Conservation (phyloP, 2,329 filamentous ascomycete species). For the Didymella pinodella region DNA sequence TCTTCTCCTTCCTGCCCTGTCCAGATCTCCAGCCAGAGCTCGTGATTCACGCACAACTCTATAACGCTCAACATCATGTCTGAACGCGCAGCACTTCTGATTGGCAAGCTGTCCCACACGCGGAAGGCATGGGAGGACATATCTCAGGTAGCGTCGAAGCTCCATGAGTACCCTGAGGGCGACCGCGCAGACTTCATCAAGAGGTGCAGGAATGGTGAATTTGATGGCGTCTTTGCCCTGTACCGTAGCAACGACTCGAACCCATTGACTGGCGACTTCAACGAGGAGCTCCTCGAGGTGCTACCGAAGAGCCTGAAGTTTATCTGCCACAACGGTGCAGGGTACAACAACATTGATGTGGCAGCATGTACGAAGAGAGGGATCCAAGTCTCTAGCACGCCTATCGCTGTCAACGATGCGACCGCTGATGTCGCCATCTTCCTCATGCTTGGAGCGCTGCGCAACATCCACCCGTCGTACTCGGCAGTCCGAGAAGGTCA, state of each 20-base stretch:
- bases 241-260: slow-evolving; percentile 67
- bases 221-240: slow-evolving; percentile 63
- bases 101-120: slow-evolving; percentile 56
- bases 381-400: slow-evolving; percentile 57
- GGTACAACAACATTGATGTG: slow-evolving; percentile 68
- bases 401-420: slow-evolving; percentile 60
- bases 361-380: slow-evolving; percentile 59
- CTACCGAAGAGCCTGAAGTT: slow-evolving; percentile 55
- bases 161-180: slow-evolving; percentile 62
- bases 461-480: slow-evolving; percentile 58
- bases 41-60: not conserved
- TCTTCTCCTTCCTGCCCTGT: slow-evolving; percentile 1
- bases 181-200: slow-evolving; percentile 64
- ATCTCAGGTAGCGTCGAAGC: slow-evolving; percentile 43
- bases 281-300: slow-evolving; percentile 54
- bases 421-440: slow-evolving; percentile 61
- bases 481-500: slow-evolving; percentile 55
- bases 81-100: slow-evolving; percentile 53
- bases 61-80: slow-evolving; percentile 33
- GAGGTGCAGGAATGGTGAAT: slow-evolving; percentile 63
- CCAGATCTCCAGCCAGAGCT: not conserved
- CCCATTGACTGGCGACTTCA: slow-evolving; percentile 57
- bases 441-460: slow-evolving; percentile 61
- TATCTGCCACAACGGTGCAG: slow-evolving; percentile 61
- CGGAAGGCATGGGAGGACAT: slow-evolving; percentile 57